These are phyloP conservation scores for Atractiella rhizophila DNA, from an alignment of 768 basidiomycete genomes.

Conservation along the genomic window DNA sequence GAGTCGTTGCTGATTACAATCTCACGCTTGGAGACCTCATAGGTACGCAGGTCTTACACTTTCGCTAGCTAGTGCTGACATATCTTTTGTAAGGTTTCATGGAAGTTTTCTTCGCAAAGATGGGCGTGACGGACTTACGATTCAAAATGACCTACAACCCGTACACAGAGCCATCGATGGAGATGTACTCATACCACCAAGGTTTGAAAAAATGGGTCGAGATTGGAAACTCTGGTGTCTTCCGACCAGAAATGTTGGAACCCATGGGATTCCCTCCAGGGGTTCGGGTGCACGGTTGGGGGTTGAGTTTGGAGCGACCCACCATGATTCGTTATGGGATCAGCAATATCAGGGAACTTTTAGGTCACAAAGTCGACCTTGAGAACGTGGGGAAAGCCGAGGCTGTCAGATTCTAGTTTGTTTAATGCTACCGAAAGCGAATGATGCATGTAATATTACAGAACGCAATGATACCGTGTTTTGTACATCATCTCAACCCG, in stretches of 20 bases:
- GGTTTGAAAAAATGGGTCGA: constrained; percentile 85
- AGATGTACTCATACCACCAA: constrained; percentile 96
- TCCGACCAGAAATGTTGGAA: constrained; percentile 96
- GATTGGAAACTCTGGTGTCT: constrained; percentile 88
- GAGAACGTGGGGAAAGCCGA: constrained; percentile 16
- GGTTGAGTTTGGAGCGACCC: constrained; percentile 73
- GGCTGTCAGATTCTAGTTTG: constrained; percentile 16
- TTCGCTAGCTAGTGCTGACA: neutral
- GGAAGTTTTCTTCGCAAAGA: constrained; percentile 92
- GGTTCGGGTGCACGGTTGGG: constrained; percentile 92
- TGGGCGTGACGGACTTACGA: constrained; percentile 75
- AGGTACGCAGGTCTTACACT: constrained; percentile 31
- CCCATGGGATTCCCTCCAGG: constrained; percentile 96
- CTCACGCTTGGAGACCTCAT: constrained; percentile 86
- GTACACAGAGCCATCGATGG: constrained; percentile 51
- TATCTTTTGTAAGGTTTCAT: constrained; percentile 50
- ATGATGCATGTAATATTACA: no score
- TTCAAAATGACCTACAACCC: constrained; percentile 60
- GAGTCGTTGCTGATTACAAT: constrained; percentile 81
- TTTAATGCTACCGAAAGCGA: no score
- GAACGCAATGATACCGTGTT: no score
- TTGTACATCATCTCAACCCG: no score
- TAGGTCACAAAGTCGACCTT: constrained; percentile 65
- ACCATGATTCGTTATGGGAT: constrained; percentile 99
- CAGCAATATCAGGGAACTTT: constrained; percentile 82